Base-by-base conservation (phyloP, 441 rosid species). In the Biscutella laevigata region DNA sequence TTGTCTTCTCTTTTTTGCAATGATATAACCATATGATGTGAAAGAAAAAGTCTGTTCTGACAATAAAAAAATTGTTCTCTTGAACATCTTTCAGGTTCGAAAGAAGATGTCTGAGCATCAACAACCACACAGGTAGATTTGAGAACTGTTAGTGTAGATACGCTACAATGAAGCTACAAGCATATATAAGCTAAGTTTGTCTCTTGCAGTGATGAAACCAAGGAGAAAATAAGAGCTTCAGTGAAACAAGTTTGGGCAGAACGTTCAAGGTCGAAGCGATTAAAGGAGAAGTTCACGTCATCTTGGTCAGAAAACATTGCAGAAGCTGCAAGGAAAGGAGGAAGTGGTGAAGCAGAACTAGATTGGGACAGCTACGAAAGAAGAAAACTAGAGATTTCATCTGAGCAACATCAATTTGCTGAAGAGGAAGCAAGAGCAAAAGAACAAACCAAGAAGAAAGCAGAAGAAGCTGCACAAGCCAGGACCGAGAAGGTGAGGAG, bases 341-440 rank as follows among this genome's bases (percentile, higher is more conserved):
- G 81, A 41, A 64, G 2, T 36, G 78, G 68, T 14, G 73, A 82
- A 49, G 50, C 57, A 40, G 82, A 75, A 62, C 82, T 84, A 15
- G 72, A 74, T 1, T 89, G 97, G 95, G 76, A 86, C 49, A 79
- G 95, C 66, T 82, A 78, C 59, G 79, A 80, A n/a, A 71, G 48
- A 55, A 67, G 76, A n/a, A 68, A 68, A 64, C 71, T 69, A 57
- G 83, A 82, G 67, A 58, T 84, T 36, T 59, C 49, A 52, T 57
- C 55, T 57, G 73, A 74, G 62, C 71, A 70, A 63, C 75, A 73
- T 48, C 72, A 68, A 17, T 22, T 57, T 58, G 72, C 66, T 46
- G 69, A 55, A 39, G 83, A 78, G 43, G 72, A 72, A 71, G 74
- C 64, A 51, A 78, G 65, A 66, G 67, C 69, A 28, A 76, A 77